Base-by-base conservation (phyloP, 2,329 filamentous ascomycete genomes). In the Pyricularia sp. region DNA sequence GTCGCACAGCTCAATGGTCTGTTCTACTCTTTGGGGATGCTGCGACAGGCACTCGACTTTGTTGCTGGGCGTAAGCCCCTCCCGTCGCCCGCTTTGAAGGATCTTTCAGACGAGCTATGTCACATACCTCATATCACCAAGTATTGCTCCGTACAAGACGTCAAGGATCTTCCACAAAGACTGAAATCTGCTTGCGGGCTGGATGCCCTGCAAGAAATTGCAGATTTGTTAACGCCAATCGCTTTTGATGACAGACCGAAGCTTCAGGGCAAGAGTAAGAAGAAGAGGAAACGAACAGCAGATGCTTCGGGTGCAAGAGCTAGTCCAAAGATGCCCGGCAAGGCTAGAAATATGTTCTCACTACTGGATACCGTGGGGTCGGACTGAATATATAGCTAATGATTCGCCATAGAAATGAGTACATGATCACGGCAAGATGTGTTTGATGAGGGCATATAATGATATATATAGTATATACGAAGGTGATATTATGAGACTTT, bases 21-120 rank as follows among this genome's bases (percentile, higher is more conserved):
- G 0, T 76, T 87, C 6, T 91, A 91, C 73, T 90, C 88, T 0
- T 74, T 91, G 1, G 82, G 87, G 63, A 85, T 87, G 70, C 74
- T 85, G 25, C 78, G 78, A 70, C 86, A 88, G 73, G 75, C 88
- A 4, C 71, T 84, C 2, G 78, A 79, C 28, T 73, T 79, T 10
- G 67, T 81, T 1, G 25, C 65, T 5, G n/a, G 36, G 6, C 42
- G 65, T 17, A 31, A n/a, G 64, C 31, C 30, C 23, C 31, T 65
- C 28, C 31, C 33, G 2, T 23, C 50, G 1, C 26, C 26, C 12
- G 58, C 50, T 58, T 17, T 68, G 11, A 23, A 11, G 5, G 66
- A 63, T 25, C 66, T 68, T 6, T 68, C 66, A 17, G 50, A 55
- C n/a, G 4, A 36, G 17, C 31, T 68, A 10, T 50, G 23, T 17